phyloP scores from a whole-genome alignment of 495 filamentous ascomycete genomes.

The Penicillium samsonianum region DNA sequence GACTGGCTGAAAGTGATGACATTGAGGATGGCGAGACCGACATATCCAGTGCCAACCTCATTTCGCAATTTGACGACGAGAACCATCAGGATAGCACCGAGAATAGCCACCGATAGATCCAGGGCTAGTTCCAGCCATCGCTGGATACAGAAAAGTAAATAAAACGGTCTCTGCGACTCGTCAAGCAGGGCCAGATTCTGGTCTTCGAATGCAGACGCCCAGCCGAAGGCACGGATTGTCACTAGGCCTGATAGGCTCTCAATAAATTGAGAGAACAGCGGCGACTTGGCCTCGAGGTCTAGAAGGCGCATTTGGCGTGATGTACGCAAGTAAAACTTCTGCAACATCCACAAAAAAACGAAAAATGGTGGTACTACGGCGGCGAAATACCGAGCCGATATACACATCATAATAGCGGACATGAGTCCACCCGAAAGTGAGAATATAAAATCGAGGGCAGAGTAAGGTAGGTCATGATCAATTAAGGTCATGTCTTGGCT shows the following conservation, averaged over 20 bases:
- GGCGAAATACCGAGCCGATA: slow-evolving; percentile 9
- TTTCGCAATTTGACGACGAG: not conserved
- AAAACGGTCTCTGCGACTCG: slow-evolving; percentile 42
- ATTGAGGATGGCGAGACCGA: slow-evolving; percentile 65
- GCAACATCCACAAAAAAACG: slow-evolving; percentile 10
- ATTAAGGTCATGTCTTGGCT: slow-evolving; percentile 19
- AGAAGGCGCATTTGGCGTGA: slow-evolving; percentile 59
- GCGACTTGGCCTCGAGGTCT: slow-evolving; percentile 57
- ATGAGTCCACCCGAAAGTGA: not conserved
- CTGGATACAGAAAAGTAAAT: slow-evolving; percentile 55
- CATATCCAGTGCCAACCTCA: slow-evolving; percentile 2
- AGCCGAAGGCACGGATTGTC: slow-evolving; percentile 54
- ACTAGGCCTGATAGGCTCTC: slow-evolving; percentile 34
- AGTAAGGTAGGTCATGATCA: slow-evolving; percentile 11
- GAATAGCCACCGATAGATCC: slow-evolving; percentile 53
- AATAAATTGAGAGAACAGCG: slow-evolving; percentile 10
- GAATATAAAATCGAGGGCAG: not conserved
- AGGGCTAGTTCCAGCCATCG: slow-evolving; percentile 41
- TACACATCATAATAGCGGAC: slow-evolving; percentile 9
- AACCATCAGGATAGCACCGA: slow-evolving; percentile 50
- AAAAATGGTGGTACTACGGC: slow-evolving; percentile 1
- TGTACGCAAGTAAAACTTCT: slow-evolving; percentile 54
- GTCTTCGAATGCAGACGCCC: slow-evolving; percentile 33
- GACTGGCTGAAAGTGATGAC: slow-evolving; percentile 54
- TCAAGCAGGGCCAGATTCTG: not conserved